Conservation (phyloP, 768 basidiomycete species). For the Mycena vulgaris region DNA sequence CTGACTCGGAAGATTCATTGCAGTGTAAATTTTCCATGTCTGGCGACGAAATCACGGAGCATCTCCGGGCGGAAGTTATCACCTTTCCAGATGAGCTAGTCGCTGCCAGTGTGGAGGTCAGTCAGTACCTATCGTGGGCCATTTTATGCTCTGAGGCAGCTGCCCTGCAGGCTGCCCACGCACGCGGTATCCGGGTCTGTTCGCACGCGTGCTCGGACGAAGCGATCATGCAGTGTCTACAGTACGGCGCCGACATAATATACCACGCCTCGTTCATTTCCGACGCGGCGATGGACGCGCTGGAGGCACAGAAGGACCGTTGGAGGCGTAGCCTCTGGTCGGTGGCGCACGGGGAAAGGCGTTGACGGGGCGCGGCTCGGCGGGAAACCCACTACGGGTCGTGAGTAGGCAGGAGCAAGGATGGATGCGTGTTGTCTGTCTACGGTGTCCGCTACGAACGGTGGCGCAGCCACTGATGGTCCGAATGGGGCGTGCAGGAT, state of each 20-base stretch:
- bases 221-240: conserved; percentile 51
- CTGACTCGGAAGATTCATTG: not conserved
- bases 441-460: too few relatives aligned
- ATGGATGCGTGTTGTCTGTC: too few relatives aligned
- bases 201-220: conserved; percentile 55
- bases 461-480: too few relatives aligned
- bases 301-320: conserved; percentile 53
- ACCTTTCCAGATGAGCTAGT: conserved; percentile 53
- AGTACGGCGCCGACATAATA: conserved; percentile 53
- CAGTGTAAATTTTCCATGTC: conserved; percentile 55
- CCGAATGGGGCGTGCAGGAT: too few relatives aligned
- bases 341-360: too few relatives aligned
- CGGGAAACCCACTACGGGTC: too few relatives aligned
- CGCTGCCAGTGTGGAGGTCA: conserved; percentile 49
- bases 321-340: too few relatives aligned
- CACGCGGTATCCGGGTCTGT: conserved; percentile 53
- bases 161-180: conserved; percentile 44
- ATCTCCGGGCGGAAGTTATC: conserved; percentile 51
- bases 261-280: conserved; percentile 52
- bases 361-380: too few relatives aligned
- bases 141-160: not conserved
- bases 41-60: conserved; percentile 53
- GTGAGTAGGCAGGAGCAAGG: too few relatives aligned
- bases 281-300: conserved; percentile 52
- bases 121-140: not conserved